Base-by-base conservation (phyloP, 78 protist genomes). In the Dictyostelium discoideum region DNA sequence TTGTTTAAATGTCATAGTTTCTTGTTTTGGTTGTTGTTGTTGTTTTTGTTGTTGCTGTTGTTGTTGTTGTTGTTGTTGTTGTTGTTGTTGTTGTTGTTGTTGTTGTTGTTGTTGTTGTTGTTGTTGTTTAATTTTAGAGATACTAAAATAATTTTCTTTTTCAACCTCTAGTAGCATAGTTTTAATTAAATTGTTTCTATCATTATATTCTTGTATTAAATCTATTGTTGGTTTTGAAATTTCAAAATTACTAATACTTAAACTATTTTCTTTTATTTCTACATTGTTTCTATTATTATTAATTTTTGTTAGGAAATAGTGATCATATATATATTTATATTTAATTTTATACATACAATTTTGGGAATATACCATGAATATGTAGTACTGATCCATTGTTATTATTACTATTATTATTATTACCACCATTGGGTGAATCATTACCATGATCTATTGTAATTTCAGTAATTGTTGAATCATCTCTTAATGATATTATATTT, bases 291-390 rank as follows among this genome's bases (percentile, higher is more conserved):
- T 67, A 67, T 60, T 16, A 8, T 16, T 57, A 18, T 42, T 42
- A 2, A 5, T 42, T 42, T 42, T 1, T 60, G n/a, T 60, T 60
- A 20, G 37, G 13, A 72, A 72, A 4, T 2, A 29, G 5, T 24
- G 40, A 8, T 72, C 14, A 72, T 20, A 72, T 2, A 29, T 72
- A 29, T 24, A 0, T 20, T 5, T 29, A 20, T 7, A 3, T 26
- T 3, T 22, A 13, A 0, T 50, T 7, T 11, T 50, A 9, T 16
- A 76, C 82, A 18, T 79, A 80, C 85, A 80, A 80, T 80, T 40
- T 80, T 0, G 85, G 85, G 85, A 80, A 44, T 40, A 42, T 80
- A 80, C 85, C 85, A 46, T 80, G 85, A 44, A 80, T 80, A n/a
- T 80, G 63, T 24, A 80, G 32, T 2, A 44, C 26, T 24, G 85